Conservation (phyloP, 805 yeast species). For the Cyberlindnera mrakii region DNA sequence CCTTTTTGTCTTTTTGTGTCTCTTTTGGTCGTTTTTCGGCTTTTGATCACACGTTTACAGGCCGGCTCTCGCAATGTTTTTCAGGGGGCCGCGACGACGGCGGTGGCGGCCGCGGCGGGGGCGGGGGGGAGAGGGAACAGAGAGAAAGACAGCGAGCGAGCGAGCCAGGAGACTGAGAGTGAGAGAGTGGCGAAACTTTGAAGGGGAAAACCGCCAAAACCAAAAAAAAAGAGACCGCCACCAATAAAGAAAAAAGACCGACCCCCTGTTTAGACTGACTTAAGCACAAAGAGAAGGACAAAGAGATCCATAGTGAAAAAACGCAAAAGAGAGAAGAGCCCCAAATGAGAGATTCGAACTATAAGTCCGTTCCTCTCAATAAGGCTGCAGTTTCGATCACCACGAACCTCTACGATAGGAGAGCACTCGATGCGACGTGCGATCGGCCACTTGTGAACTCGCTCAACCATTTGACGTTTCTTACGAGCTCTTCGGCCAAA, state of each 20-base stretch:
- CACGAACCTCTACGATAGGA: slow-evolving; percentile 80
- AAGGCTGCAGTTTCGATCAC: slow-evolving; percentile 91
- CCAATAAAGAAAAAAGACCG: too few relatives aligned
- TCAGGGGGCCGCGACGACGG: too few relatives aligned
- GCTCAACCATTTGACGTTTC: slow-evolving; percentile 79
- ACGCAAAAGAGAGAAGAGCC: not conserved
- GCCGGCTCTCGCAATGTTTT: not conserved
- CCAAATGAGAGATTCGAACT: slow-evolving; percentile 83
- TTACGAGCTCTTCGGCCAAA: slow-evolving; percentile 79
- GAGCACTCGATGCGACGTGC: slow-evolving; percentile 88
- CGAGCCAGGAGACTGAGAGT: too few relatives aligned
- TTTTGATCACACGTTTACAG: too few relatives aligned
- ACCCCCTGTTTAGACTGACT: too few relatives aligned
- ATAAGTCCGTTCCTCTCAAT: slow-evolving; percentile 69
- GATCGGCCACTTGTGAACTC: slow-evolving; percentile 90
- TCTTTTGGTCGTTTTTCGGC: too few relatives aligned
- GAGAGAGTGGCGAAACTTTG: not conserved
- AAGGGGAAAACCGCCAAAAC: not conserved
- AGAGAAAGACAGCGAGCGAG: too few relatives aligned
- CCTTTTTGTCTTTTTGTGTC: too few relatives aligned
- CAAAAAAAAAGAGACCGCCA: not conserved
- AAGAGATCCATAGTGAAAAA: not conserved
- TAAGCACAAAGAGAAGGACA: too few relatives aligned
- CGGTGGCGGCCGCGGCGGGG: too few relatives aligned
- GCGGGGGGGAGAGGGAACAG: too few relatives aligned